Evolutionary conservation across 768 basidiomycete species (phyloP), one percentile per base, ranked within the genome.

Genomic region (Candolleomyces aberdarensis): DNA sequence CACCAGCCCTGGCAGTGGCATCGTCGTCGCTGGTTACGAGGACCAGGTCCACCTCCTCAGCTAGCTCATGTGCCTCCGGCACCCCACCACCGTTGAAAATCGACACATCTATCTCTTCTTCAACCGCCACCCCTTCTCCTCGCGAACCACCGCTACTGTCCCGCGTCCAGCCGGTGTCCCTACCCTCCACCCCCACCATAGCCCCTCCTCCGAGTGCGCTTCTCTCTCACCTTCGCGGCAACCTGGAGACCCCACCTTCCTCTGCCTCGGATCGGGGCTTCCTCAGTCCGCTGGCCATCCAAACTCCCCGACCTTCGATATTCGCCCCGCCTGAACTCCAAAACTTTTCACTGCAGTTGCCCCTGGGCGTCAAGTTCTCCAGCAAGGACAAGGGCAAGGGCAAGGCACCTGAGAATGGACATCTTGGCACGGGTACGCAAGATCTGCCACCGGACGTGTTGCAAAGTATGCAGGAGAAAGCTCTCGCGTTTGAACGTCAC

Each of bases 121-220:
- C 59, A 41, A 29, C 43, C 15, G 20, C 53, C 51, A 26, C 9
- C 47, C 63, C 20, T 0, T 72, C 76, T 0, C 77, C 80, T 1
- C 63, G 59, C 40, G 62, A 66, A 15, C 78, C 80, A 5, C 81
- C 83, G 10, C 75, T 73, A 8, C 67, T 79, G 11, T 65, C 71
- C 7, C 77, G 70, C 63, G 70, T 70, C 7, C 73, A 75, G 58
- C 80, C 78, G 6, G 79, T 84, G 40, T 79, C 83, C 7, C 71
- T 83, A 3, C 82, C 81, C 5, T 70, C 77, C 0, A 83, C 82
- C 1, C 81, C 83, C 4, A 76, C 75, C 9, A 62, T 59, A 19
- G 59, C 62, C 59, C 64, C 66, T 51, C 73, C 71, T 11, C 66
- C 68, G 15, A 77, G 74, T 52, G 72, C 74, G 13, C 65, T 76